Percentiles rank a stretch among this genome's conserved stretches.
phyloP scores from a whole-genome alignment of 139 green algal genomes.

The Pseudopediastrum boryanum region DNA sequence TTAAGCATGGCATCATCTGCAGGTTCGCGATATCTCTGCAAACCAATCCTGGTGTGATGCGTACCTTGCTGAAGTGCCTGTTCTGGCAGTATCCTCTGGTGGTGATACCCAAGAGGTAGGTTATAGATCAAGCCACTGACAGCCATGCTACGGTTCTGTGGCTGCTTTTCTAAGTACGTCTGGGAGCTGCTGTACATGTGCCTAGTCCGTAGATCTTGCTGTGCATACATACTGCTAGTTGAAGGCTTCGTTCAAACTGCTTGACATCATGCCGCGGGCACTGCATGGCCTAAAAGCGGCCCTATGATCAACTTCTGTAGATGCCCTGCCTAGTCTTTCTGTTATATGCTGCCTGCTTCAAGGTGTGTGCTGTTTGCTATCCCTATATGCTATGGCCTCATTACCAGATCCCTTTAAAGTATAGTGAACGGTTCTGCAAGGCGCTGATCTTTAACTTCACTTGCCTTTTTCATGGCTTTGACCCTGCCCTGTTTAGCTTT shows the following conservation, averaged over 20 bases:
- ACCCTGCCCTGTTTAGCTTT: not conserved
- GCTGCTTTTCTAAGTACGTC: not conserved
- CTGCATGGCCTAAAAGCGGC: too few relatives aligned
- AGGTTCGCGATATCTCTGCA: slow-evolving; percentile 54
- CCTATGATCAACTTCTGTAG: too few relatives aligned
- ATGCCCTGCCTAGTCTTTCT: too few relatives aligned
- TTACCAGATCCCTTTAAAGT: too few relatives aligned
- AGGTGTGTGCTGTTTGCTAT: too few relatives aligned
- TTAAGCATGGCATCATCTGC: not conserved
- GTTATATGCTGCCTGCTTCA: too few relatives aligned
- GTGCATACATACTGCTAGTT: not conserved
- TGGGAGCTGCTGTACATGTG: not conserved
- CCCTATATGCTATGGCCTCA: too few relatives aligned
- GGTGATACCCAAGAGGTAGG: slow-evolving; percentile 19
- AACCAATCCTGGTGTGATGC: slow-evolving; percentile 46
- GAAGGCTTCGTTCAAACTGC: too few relatives aligned
- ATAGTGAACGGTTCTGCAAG: not conserved
- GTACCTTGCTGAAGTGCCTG: slow-evolving; percentile 49
- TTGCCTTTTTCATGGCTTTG: not conserved
- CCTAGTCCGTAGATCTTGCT: not conserved
- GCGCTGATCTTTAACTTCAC: not conserved
- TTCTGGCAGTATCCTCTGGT: slow-evolving; percentile 43
- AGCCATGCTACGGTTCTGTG: not conserved
- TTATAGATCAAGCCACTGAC: not conserved
- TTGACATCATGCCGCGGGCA: too few relatives aligned